Base-by-base conservation (phyloP, 2,329 filamentous ascomycete species). In the Colletotrichum orchidophilum region DNA sequence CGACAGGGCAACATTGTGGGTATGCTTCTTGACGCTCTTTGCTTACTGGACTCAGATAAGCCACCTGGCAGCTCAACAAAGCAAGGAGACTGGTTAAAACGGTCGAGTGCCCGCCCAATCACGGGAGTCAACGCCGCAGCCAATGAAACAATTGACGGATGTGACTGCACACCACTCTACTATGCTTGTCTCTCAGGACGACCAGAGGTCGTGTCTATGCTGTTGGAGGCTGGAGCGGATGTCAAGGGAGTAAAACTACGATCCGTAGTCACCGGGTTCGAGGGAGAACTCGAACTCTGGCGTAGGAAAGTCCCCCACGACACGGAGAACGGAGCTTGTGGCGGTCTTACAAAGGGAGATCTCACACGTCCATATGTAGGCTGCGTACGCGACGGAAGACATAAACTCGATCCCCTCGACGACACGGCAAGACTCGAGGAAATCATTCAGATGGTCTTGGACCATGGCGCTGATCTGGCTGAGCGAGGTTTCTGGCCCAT, bases 1-100 rank as follows among this genome's bases (percentile, higher is more conserved):
- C 73, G 80, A 27, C 72, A 81, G 46, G 74, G 73, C 52, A 83
- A 84, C 26, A 75, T 78, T 2, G 72, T 84, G 0, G 81, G 80
- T 0, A 15, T 81, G 3, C 39, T 81, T 1, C 29, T 81, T 1
- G 71, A 68, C 3, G 21, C n/a, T 2, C 59, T 49, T 18, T n/a
- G 11, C 18, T 18, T 26, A 1, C 0, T 0, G 6, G 29, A 12
- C 13, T 71, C 53, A 27, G 53, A 67, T 6, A 21, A 49, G 15
- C 31, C 35, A 12, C 13, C 21, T 24, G 11, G 27, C 5, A n/a
- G 49, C 5, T 18, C 13, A n/a, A 15, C 5, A 11, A 63, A 26
- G 0, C 27, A 1, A 24, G 50, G 49, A 21, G 27, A 27, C 8
- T 63, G 50, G 59, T 7, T 33, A 0, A 18, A 0, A 5, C n/a